These are phyloP conservation scores for Jaltomata sinuosa DNA, from an alignment of 257 asterid species.

Conservation along the genomic window DNA sequence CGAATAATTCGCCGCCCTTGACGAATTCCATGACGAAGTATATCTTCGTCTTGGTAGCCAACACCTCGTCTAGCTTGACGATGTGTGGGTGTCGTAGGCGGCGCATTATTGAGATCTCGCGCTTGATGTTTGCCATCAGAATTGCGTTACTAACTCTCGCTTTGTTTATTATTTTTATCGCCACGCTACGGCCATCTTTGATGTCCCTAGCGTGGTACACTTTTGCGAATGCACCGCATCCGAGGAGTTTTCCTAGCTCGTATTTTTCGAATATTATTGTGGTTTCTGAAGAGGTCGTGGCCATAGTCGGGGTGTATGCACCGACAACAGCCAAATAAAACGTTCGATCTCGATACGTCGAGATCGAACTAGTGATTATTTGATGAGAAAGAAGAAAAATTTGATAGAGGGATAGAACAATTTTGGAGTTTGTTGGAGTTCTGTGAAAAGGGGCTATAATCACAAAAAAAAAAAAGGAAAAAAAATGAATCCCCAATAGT, in stretches of 20 bases:
- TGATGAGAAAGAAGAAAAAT: background rate
- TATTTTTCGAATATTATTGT: constrained; percentile 51
- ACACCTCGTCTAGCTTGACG: constrained; percentile 57
- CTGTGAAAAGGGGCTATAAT: background rate
- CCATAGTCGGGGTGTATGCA: background rate
- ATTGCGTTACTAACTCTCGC: constrained; percentile 18
- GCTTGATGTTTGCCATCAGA: constrained; percentile 45
- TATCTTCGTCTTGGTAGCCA: constrained; percentile 64
- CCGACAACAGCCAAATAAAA: background rate
- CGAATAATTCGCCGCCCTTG: constrained; percentile 77
- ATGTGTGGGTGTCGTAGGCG: constrained; percentile 49
- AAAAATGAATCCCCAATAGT: background rate
- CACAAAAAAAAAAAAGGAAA: background rate
- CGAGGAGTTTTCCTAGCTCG: constrained; percentile 70
- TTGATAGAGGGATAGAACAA: background rate
- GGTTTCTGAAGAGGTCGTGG: background rate
- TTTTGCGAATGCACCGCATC: constrained; percentile 90
- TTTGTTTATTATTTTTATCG: constrained; percentile 60
- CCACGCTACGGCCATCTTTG: constrained; percentile 62
- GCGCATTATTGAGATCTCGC: constrained; percentile 76
- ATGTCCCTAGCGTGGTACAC: constrained; percentile 74
- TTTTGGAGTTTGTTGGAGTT: background rate
- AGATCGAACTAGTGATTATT: background rate
- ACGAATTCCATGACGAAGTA: constrained; percentile 68
- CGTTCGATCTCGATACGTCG: background rate